Base-by-base conservation (phyloP, 2,329 filamentous ascomycete species). In the Aspergillus proliferans region DNA sequence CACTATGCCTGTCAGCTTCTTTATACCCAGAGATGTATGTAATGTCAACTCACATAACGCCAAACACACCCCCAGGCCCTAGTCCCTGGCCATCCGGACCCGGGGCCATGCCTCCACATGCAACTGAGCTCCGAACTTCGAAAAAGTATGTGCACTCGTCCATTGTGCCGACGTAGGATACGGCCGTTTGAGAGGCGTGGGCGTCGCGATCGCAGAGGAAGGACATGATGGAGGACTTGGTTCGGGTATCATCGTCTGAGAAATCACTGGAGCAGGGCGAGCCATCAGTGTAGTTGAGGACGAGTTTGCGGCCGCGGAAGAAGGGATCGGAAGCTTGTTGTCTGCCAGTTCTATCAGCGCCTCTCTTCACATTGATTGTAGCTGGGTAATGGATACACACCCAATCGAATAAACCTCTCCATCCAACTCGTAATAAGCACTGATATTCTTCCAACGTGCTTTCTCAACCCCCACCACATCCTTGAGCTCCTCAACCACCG, bases 121-220 rank as follows among this genome's bases (percentile, higher is more conserved):
- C 92, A 57, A 89, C 86, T 42, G 82, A 79, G 21, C 88, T 93
- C 56, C 92, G 86, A 45, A 91, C 85, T 68, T 97, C 91, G 73
- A 98, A 98, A 71, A 95, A 87, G 71, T 97, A 98, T 26, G 88
- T 83, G 76, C 93, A 98, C 52, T 94, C 86, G 65, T 97, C 91
- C 38, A 88, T 85, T 52, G 91, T 86, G 51, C 87, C 88, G 51
- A 97, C 85, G 66, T 95, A 98, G 18, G 88, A 89, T 34, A 93
- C 77, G 4, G 81, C 79, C 3, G 90, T 85, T 38, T 81, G 77
- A 4, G 81, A 80, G 26, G 77, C 79, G 1, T 85, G 75, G 1
- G 88, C 83, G 60, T 96, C 90, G 53, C 82, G 83, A 65, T 96
- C 91, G 75, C 93, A 98, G 56, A 93, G 85, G 67, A 97, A 92